phyloP scores from a whole-genome alignment of 2,329 filamentous ascomycete species.

The Colletotrichum australisinense region DNA sequence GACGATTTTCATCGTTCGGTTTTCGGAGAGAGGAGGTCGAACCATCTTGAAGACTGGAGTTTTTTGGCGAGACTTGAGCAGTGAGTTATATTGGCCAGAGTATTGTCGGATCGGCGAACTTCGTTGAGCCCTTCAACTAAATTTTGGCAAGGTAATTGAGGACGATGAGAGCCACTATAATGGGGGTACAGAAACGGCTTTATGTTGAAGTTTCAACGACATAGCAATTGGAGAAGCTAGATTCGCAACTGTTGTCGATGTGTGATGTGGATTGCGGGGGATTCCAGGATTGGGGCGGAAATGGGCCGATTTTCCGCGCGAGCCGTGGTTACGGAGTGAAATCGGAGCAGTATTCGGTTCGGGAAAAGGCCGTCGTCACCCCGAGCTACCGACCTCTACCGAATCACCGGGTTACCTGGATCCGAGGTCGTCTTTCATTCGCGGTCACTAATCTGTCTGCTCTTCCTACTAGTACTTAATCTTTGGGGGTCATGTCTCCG shows the following conservation, averaged over 20 bases:
- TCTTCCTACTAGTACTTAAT: neutral
- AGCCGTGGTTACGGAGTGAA: neutral
- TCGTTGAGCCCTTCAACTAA: neutral
- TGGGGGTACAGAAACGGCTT: neutral
- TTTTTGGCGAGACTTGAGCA: neutral
- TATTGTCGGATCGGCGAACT: neutral
- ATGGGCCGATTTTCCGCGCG: neutral
- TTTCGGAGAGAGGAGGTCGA: neutral
- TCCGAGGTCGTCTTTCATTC: slow-evolving; percentile 1
- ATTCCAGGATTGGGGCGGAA: neutral
- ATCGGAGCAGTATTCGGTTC: neutral
- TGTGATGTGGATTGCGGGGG: neutral
- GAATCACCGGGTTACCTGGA: neutral
- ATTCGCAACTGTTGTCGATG: neutral
- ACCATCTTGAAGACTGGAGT: neutral
- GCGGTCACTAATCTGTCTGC: neutral
- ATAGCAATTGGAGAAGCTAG: neutral
- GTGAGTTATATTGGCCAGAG: neutral
- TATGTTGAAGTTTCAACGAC: neutral
- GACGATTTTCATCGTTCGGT: slow-evolving; percentile 53
- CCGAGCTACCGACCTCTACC: neutral
- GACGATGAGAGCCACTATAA: too few species aligned
- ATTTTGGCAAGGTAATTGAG: too few species aligned
- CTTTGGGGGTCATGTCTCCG: neutral
- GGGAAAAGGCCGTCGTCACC: neutral